A percentile compares a stretch with the other conserved stretches of the same genome.
These are phyloP conservation scores for Pisolithus thermaeus DNA, from an alignment of 1,284 basidiomycete species.

Conservation along the genomic window DNA sequence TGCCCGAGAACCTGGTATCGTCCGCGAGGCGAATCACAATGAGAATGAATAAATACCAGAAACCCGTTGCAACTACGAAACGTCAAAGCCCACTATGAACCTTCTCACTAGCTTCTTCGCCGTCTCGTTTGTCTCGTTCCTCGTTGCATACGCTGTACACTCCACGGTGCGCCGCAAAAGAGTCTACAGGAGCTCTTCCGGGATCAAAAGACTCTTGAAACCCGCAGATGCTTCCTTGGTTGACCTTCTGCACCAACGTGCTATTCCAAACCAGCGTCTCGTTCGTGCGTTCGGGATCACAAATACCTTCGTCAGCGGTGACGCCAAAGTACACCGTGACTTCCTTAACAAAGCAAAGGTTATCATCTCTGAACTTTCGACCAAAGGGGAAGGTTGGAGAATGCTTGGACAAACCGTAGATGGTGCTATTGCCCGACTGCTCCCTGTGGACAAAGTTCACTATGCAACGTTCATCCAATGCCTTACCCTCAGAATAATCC, in stretches of 20 bases:
- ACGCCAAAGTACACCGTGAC: slow-evolving; percentile 28
- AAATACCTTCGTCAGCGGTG: slow-evolving; percentile 43
- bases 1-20: no score
- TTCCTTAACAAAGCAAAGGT: slow-evolving; percentile 18
- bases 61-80: no score
- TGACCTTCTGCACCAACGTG: slow-evolving; percentile 32
- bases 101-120: background rate
- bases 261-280: slow-evolving; percentile 39
- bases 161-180: slow-evolving; percentile 2
- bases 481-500: slow-evolving; percentile 38
- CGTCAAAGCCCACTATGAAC: slow-evolving; percentile 2
- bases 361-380: slow-evolving; percentile 10
- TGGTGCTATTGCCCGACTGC: slow-evolving; percentile 15
- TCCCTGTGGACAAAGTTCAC: slow-evolving; percentile 6
- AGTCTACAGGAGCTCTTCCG: slow-evolving; percentile 4
- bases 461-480: slow-evolving; percentile 39
- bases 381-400: slow-evolving; percentile 12
- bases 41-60: no score
- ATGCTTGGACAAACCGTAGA: slow-evolving; percentile 24
- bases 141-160: slow-evolving; percentile 1
- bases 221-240: slow-evolving; percentile 18
- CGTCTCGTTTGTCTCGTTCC: background rate
- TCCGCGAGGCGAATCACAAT: no score
- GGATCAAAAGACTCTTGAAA: slow-evolving; percentile 21
- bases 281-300: slow-evolving; percentile 37